Base-by-base conservation (phyloP, 208 protist genomes). In the Trypanosomatidae sp. region DNA sequence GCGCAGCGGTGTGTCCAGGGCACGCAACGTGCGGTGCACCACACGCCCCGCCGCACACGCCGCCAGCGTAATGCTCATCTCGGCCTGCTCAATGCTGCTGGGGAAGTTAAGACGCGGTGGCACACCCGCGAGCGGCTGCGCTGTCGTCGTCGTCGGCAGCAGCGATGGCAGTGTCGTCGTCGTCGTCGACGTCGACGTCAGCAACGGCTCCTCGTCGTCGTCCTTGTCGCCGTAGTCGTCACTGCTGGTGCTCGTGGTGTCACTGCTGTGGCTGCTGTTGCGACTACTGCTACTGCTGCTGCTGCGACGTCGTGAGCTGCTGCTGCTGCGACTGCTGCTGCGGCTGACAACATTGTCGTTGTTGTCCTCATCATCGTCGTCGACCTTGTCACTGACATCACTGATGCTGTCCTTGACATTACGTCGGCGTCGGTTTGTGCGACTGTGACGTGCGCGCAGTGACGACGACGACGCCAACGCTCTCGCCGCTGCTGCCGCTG, bases 71-170 rank as follows among this genome's bases (percentile, higher is more conserved):
- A 63, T 33, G 39, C 60, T 73, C 46, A 89, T 61, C 47, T 92
- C 76, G 10, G 66, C 53, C 21, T 22, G 43, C 40, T 88, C 73
- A 1, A 46, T 48, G 23, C 61, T 85, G 8, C 64, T 78, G 8
- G 78, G 64, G 45, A 88, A 92, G 64, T 86, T 61, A 25, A 92
- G 63, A 0, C 84, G 69, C 0, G 82, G 82, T 13, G 77, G 66
- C 38, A 86, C 48, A 0, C 56, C 66, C 5, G 51, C 15, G 3
- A 37, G 45, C 20, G 48, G 50, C 16, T 37, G 6, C 30, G 10
- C 57, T 16, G 40, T 7, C 27, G 20, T 23, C 23, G 25, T 22
- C 15, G 0, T 11, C 13, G 37, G 40, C 32, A 19, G 33, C 33
- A 28, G 16, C 25, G 24, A 13, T 10, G 33, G 33, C 10, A 25